Evolutionary conservation across 306 rosid species (phyloP).

Genomic region (Glycyrrhiza uralensis): DNA sequence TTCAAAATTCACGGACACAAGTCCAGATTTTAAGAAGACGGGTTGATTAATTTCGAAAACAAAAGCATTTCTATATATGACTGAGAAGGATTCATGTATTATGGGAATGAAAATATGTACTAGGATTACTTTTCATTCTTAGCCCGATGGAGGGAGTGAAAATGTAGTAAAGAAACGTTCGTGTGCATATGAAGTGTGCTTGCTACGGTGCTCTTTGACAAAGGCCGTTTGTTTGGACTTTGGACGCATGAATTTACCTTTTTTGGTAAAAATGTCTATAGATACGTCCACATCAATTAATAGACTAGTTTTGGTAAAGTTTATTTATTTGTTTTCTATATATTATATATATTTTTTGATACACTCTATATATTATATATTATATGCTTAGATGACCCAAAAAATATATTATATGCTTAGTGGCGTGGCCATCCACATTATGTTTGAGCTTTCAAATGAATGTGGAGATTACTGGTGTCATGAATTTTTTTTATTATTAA

Average conservation of each 20-base stretch:
- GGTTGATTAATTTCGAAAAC: not conserved
- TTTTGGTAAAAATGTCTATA: not conserved
- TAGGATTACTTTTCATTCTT: not conserved
- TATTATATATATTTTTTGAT: no score
- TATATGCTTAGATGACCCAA: no score
- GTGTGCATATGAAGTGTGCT: not conserved
- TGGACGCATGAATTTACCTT: slow-evolving; percentile 10
- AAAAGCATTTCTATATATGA: not conserved
- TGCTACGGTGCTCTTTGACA: not conserved
- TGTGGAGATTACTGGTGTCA: slow-evolving; percentile 8
- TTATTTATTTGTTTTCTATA: not conserved
- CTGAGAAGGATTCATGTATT: no score
- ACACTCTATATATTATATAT: no score
- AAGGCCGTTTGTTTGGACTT: slow-evolving; percentile 5
- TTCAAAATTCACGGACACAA: not conserved
- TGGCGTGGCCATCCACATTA: slow-evolving; percentile 31
- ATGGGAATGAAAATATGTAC: not conserved
- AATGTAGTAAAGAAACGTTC: not conserved
- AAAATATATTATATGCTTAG: no score
- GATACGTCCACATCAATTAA: not conserved
- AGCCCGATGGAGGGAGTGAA: not conserved
- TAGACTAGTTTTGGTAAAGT: not conserved
- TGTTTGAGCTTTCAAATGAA: slow-evolving; percentile 24
- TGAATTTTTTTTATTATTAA: not conserved
- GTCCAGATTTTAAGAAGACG: not conserved